Evolutionary conservation across 2,329 filamentous ascomycete genomes (phyloP), one percentile per base, ranked within the genome.

Genomic region (Monascus ruber): DNA sequence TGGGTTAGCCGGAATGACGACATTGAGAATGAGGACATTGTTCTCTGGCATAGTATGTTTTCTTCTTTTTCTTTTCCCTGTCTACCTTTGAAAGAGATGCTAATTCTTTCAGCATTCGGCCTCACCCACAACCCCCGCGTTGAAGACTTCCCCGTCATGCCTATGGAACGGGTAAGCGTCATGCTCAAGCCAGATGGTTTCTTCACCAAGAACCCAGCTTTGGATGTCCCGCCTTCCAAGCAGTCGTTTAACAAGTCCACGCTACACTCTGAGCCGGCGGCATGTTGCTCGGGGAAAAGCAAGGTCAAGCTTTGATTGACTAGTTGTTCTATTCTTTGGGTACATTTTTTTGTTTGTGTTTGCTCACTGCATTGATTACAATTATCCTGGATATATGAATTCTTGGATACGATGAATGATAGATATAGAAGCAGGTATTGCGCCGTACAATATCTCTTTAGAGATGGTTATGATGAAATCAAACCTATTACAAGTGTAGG

Each of bases 101-200:
- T 40, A 11, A 24, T 32, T 6, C 31, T 33, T n/a, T 6, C 31
- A 60, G 56, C 58, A 11, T 67, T 68, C 46, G 68, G 77, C 6
- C 71, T 79, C 24, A 81, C 79, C 27, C 79, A 82, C 45, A 73
- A 79, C 31, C 76, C 76, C 0, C 63, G 77, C 2, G 67, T 75
- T 25, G 78, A 81, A 50, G 78, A 81, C 49, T 81, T 80, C 59
- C 77, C 77, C 1, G 73, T 81, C 26, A 82, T 82, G 78, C 78
- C 77, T 0, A 69, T 69, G 45, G 78, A 82, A 51, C 57, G 63
- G 4, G 56, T 68, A 33, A 65, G 62, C 33, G 64, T 72, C 6
- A 63, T 60, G 49, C 51, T 73, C 24, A 65, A 66, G 47, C 68
- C 70, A 5, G 65, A 68, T 43, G 69, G 70, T 4, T 72, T 73